Conservation (phyloP, 257 asterid genomes). For the Rehmannia glutinosa region DNA sequence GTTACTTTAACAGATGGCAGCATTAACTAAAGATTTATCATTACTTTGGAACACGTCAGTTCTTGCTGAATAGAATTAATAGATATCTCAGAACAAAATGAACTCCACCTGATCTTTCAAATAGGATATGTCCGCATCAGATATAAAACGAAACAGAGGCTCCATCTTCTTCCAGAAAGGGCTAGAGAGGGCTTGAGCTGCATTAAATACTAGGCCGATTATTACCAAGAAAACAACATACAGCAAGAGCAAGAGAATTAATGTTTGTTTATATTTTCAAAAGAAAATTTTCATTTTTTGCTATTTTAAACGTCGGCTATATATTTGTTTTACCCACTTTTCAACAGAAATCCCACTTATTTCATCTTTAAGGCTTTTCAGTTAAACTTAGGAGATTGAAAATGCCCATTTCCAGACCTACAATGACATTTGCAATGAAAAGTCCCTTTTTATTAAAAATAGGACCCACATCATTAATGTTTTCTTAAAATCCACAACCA, state of each 20-base stretch:
- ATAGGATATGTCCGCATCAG: constrained; percentile 63
- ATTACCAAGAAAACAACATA: constrained; percentile 20
- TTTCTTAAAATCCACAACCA: background rate
- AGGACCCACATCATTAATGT: background rate
- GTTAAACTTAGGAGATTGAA: background rate
- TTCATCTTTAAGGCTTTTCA: background rate
- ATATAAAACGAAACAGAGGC: constrained; percentile 58
- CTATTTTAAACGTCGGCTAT: background rate
- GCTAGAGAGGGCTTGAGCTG: constrained; percentile 77
- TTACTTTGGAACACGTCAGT: background rate
- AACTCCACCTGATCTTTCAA: constrained; percentile 66
- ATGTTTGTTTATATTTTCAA: background rate
- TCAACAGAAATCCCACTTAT: background rate
- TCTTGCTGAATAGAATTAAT: constrained; percentile 11
- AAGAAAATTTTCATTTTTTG: too few relatives aligned
- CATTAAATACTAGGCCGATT: constrained; percentile 26
- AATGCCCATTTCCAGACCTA: background rate
- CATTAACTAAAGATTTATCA: too few relatives aligned
- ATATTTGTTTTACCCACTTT: background rate
- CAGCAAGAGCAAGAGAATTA: constrained; percentile 9
- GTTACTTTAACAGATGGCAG: background rate
- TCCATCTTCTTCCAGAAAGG: constrained; percentile 87
- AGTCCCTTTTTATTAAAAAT: background rate
- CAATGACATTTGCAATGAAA: too few relatives aligned
- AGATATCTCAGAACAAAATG: constrained; percentile 15